These are phyloP conservation scores for Stemphylium lycopersici DNA, from an alignment of 2,329 filamentous ascomycete species.

Conservation along the genomic window DNA sequence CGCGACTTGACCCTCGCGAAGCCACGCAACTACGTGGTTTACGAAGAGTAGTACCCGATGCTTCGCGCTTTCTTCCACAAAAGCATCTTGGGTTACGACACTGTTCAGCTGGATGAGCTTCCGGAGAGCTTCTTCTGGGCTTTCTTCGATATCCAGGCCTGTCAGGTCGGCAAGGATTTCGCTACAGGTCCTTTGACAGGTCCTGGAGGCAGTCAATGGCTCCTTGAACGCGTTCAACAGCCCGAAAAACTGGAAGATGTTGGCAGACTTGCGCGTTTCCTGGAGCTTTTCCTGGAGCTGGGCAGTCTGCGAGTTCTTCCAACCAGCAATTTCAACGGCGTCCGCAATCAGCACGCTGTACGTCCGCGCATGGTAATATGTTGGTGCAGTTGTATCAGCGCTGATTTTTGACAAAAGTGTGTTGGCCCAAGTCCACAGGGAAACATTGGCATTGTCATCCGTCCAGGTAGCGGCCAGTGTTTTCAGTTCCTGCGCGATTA, in stretches of 20 bases:
- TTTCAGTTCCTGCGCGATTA: conserved; percentile 54
- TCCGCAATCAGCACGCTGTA: conserved; percentile 47
- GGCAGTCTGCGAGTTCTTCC: conserved; percentile 43
- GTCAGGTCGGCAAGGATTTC: conserved; percentile 67
- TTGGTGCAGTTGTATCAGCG: conserved; percentile 26
- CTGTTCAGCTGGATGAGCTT: conserved; percentile 62
- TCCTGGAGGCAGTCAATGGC: conserved; percentile 55
- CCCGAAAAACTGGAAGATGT: conserved; percentile 55
- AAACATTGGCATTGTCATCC: conserved; percentile 19
- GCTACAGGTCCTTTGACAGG: conserved; percentile 62
- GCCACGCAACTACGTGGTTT: conserved; percentile 76
- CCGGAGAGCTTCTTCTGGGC: conserved; percentile 53
- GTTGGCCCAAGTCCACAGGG: conserved; percentile 35
- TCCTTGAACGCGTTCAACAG: conserved; percentile 58
- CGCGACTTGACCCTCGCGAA: conserved; percentile 60
- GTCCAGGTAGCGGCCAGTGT: conserved; percentile 21
- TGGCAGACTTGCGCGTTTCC: conserved; percentile 39
- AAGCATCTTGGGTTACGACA: conserved; percentile 57
- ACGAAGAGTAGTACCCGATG: conserved; percentile 82
- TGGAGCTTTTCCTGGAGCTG: conserved; percentile 48
- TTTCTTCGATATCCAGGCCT: conserved; percentile 55
- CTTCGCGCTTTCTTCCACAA: conserved; percentile 57
- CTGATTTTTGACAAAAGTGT: conserved; percentile 32
- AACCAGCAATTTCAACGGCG: conserved; percentile 52
- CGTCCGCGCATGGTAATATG: conserved; percentile 53